Percentiles rank a stretch among this genome's conserved stretches.
phyloP scores from a whole-genome alignment of 305 asterid genomes.

The Plantago coronopus region DNA sequence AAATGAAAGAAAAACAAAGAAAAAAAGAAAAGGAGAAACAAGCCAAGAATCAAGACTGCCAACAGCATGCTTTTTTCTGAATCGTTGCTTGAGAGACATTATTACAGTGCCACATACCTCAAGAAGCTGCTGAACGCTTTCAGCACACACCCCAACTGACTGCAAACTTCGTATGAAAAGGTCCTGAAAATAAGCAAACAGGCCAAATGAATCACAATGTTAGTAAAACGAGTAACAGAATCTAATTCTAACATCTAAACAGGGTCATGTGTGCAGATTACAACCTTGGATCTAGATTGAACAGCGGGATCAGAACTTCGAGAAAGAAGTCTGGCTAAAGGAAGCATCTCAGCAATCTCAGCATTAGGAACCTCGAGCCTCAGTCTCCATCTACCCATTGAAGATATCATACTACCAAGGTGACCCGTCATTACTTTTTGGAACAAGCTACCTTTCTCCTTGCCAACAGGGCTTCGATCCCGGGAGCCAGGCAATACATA shows the following conservation, averaged over 20 bases:
- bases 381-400: slow-evolving; percentile 99
- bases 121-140: slow-evolving; percentile 86
- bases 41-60: slow-evolving; percentile 5
- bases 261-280: slow-evolving; percentile 20
- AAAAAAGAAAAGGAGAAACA: background rate
- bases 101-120: slow-evolving; percentile 48
- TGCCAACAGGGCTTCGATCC: slow-evolving; percentile 75
- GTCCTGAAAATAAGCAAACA: slow-evolving; percentile 50
- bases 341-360: slow-evolving; percentile 99
- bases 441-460: slow-evolving; percentile 85
- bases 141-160: slow-evolving; percentile 78
- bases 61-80: slow-evolving; percentile 22
- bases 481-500: slow-evolving; percentile 98
- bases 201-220: background rate
- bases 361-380: slow-evolving; percentile 98
- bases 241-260: background rate
- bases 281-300: slow-evolving; percentile 94
- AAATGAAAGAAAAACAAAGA: slow-evolving; percentile 4
- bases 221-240: background rate
- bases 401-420: slow-evolving; percentile 90
- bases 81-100: slow-evolving; percentile 18
- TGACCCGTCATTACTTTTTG: slow-evolving; percentile 94
- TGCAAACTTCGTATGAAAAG: slow-evolving; percentile 89
- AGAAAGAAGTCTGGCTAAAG: slow-evolving; percentile 96
- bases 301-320: slow-evolving; percentile 99